phyloP scores from a whole-genome alignment of 345 rosid species.

The Physaria fendleri region DNA sequence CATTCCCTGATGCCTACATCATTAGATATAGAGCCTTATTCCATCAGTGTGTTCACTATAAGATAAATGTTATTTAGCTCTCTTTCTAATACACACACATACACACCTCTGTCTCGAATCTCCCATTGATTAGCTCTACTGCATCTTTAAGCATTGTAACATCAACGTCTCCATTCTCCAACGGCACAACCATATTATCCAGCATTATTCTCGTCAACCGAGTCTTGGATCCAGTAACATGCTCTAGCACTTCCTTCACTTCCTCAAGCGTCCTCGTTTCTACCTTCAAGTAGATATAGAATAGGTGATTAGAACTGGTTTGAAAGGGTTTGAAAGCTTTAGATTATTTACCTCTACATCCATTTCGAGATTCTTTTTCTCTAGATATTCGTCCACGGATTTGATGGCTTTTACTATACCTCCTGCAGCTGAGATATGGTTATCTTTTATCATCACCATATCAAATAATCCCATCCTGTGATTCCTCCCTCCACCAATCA shows the following conservation, averaged over 20 bases:
- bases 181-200: constrained; percentile 92
- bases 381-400: constrained; percentile 65
- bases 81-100: background rate
- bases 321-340: background rate
- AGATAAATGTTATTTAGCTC: background rate
- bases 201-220: constrained; percentile 81
- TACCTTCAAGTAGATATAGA: constrained; percentile 37
- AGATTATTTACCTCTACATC: constrained; percentile 72
- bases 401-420: constrained; percentile 69
- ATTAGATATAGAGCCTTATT: background rate
- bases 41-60: background rate
- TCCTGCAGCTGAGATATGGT: constrained; percentile 92
- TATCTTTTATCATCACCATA: constrained; percentile 97
- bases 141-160: constrained; percentile 84
- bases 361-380: constrained; percentile 62
- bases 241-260: constrained; percentile 58
- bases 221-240: constrained; percentile 49
- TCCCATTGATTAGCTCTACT: constrained; percentile 57
- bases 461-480: constrained; percentile 97
- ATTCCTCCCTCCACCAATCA: constrained; percentile 91
- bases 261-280: constrained; percentile 89
- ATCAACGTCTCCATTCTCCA: constrained; percentile 75
- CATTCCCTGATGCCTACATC: constrained; percentile 88
- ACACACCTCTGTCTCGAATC: constrained; percentile 78
- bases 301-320: background rate